Base-by-base conservation (phyloP, 2,329 filamentous ascomycete genomes). In the Cladosporium velox region DNA sequence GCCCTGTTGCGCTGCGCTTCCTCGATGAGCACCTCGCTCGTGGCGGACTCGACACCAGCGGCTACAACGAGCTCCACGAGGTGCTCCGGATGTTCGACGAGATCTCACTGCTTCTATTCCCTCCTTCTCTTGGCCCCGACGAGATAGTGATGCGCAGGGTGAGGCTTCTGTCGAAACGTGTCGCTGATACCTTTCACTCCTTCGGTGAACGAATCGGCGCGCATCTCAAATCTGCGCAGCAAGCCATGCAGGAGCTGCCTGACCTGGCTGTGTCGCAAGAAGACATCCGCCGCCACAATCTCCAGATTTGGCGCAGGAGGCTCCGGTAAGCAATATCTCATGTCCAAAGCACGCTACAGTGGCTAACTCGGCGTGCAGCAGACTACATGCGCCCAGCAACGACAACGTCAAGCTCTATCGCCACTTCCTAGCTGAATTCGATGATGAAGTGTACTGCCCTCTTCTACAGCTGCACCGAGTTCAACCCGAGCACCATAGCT, bases 71-170 rank as follows among this genome's bases (percentile, higher is more conserved):
- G 65, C 65, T 70, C 10, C 59, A 65, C 54, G 65, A 59, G 34
- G 69, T 70, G 58, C 44, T 70, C 6, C 34, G 59, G 49, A 59
- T 68, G 35, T 67, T 70, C 24, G 57, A 28, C 38, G 65, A 64
- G 15, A 65, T 71, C 57, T 65, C 64, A 14, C 55, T 59, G 5
- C 55, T 60, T 14, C 64, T 65, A 4, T 65, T 65, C 15, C 58
- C 64, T 8, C 24, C 21, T 14, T 54, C 55, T 2, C 21, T 15
- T 24, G 28, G 24, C 10, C 55, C 41, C n/a, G 44, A 60, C 12
- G 14, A n/a, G 52, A 41, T 21, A 18, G 44, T 64, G 59, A 66
- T 34, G 54, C 59, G 41, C 49, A 30, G 57, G 35, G 49, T 60
- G 34, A 52, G 18, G 21, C 10, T 14, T 15, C 61, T 64, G 1